Conservation (phyloP, 2,329 filamentous ascomycete genomes). For the Fusarium acutatum region DNA sequence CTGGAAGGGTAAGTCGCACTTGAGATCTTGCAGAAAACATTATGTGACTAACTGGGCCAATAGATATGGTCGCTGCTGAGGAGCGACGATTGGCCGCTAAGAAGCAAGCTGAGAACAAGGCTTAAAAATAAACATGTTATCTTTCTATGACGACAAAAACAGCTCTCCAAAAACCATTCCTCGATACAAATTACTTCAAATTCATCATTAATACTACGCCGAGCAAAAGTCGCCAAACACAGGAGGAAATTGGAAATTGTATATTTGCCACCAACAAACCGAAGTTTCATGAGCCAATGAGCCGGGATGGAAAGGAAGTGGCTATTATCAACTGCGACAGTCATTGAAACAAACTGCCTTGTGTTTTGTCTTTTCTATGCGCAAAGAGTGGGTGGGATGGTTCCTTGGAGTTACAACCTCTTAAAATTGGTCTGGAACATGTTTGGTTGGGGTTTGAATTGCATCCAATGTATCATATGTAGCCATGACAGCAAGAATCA, state of each 20-base stretch:
- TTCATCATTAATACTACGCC: conserved; percentile 17
- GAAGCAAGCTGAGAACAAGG: conserved; percentile 42
- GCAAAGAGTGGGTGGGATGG: not conserved
- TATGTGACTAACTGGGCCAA: conserved; percentile 8
- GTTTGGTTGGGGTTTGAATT: conserved; percentile 5
- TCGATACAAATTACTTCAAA: conserved; percentile 1
- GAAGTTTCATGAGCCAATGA: not conserved
- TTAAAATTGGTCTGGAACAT: not conserved
- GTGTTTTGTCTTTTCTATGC: conserved; percentile 5
- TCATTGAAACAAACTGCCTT: not conserved
- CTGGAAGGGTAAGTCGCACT: conserved; percentile 77
- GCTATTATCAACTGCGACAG: not conserved
- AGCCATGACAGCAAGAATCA: conserved; percentile 1
- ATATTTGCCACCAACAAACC: not conserved
- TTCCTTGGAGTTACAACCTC: not conserved
- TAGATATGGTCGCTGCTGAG: conserved; percentile 85
- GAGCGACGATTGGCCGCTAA: conserved; percentile 66
- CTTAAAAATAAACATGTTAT: conserved; percentile 10
- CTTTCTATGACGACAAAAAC: not conserved
- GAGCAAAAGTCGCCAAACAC: not conserved
- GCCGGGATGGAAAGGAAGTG: not conserved
- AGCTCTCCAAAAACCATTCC: not conserved
- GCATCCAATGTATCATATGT: conserved; percentile 14
- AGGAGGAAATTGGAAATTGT: conserved; percentile 1
- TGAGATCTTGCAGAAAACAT: not conserved